phyloP scores from a whole-genome alignment of 257 asterid species.

The Nicotiana noctiflora region DNA sequence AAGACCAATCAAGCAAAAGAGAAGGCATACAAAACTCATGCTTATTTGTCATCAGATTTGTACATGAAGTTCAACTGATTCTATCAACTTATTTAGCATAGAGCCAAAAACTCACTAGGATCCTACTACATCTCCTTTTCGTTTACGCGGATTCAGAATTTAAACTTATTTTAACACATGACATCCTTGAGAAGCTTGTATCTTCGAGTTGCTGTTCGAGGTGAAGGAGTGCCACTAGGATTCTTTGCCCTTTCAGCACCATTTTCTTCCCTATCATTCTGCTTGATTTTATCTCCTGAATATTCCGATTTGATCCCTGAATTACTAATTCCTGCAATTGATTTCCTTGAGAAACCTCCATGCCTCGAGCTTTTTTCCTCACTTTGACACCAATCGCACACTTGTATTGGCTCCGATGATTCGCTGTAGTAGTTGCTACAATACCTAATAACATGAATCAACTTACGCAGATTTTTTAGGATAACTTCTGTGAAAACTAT shows the following conservation, averaged over 20 bases:
- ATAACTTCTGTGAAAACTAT: not conserved
- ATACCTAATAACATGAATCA: constrained; percentile 41
- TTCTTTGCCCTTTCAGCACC: constrained; percentile 46
- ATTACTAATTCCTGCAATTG: constrained; percentile 11
- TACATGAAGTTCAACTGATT: not conserved
- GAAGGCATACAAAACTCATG: not conserved
- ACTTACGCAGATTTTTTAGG: not conserved
- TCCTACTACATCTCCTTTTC: not conserved
- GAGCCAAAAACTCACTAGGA: not conserved
- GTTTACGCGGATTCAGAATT: too few relatives aligned
- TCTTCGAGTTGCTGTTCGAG: constrained; percentile 69
- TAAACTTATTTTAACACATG: constrained; percentile 44
- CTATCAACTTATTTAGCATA: not conserved
- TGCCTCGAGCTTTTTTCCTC: constrained; percentile 40
- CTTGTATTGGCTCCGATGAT: constrained; percentile 42
- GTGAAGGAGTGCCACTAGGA: constrained; percentile 44
- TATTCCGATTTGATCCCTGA: constrained; percentile 32
- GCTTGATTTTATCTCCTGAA: constrained; percentile 63
- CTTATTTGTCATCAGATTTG: not conserved
- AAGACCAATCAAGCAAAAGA: not conserved
- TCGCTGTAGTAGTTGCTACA: constrained; percentile 89
- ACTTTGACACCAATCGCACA: constrained; percentile 89
- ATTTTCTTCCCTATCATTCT: constrained; percentile 40
- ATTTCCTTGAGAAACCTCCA: constrained; percentile 20
- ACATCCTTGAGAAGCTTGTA: constrained; percentile 98